phyloP scores from a whole-genome alignment of 805 yeast genomes.

The Maudiozyma barnettii region DNA sequence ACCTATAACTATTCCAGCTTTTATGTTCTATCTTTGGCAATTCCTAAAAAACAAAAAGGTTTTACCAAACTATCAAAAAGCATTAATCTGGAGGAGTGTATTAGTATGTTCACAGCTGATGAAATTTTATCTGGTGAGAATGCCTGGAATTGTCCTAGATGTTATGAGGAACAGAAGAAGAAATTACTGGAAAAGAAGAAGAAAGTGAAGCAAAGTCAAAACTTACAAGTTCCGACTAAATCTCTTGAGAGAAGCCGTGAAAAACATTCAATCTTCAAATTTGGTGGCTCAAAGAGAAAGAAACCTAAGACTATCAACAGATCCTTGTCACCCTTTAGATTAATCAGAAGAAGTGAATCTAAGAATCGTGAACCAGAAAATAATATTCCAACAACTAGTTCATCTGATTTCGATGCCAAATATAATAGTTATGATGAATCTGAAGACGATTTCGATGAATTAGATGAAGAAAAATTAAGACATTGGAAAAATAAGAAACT shows the following conservation, averaged over 20 bases:
- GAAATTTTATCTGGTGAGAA: constrained; percentile 63
- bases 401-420: background rate
- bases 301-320: constrained; percentile 11
- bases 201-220: background rate
- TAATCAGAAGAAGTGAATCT: constrained; percentile 3
- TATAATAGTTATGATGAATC: constrained; percentile 1
- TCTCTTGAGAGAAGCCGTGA: background rate
- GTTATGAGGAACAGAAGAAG: constrained; percentile 25
- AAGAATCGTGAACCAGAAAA: background rate
- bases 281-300: constrained; percentile 1
- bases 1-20: constrained; percentile 54
- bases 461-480: constrained; percentile 5
- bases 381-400: background rate
- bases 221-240: background rate
- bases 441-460: constrained; percentile 1
- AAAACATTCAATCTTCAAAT: constrained; percentile 3
- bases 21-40: constrained; percentile 53
- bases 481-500: constrained; percentile 17
- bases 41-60: constrained; percentile 33
- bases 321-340: constrained; percentile 27
- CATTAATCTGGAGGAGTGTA: constrained; percentile 50
- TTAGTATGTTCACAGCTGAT: constrained; percentile 49
- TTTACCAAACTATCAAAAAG: constrained; percentile 24
- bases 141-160: constrained; percentile 79
- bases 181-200: background rate